phyloP scores from a whole-genome alignment of 306 rosid species.

The Aeschynomene evenia region DNA sequence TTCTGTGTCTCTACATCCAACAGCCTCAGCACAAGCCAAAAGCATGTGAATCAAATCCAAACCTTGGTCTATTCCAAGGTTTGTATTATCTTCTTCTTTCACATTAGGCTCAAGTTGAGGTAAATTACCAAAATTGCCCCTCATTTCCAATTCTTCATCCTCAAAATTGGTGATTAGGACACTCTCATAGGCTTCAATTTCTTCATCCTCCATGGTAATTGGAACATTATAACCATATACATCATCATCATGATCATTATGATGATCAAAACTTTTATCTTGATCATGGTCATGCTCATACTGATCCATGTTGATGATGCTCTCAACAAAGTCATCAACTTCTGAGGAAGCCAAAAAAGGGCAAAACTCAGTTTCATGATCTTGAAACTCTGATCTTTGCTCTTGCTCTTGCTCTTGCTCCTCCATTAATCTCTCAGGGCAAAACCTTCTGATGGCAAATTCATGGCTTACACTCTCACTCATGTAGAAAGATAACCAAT shows the following conservation, averaged over 20 bases:
- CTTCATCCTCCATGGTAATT: slow-evolving; percentile 41
- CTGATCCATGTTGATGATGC: slow-evolving; percentile 74
- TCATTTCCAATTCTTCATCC: slow-evolving; percentile 37
- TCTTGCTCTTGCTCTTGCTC: slow-evolving; percentile 66
- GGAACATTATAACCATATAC: slow-evolving; percentile 27
- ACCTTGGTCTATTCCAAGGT: slow-evolving; percentile 58
- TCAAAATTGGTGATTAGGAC: slow-evolving; percentile 28
- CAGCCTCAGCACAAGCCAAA: slow-evolving; percentile 81
- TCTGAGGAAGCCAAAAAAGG: slow-evolving; percentile 59
- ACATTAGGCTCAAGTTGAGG: slow-evolving; percentile 31
- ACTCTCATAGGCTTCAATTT: slow-evolving; percentile 22
- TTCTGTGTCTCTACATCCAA: slow-evolving; percentile 63
- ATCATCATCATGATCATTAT: slow-evolving; percentile 33
- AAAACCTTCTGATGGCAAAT: slow-evolving; percentile 64
- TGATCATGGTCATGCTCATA: slow-evolving; percentile 26
- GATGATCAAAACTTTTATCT: slow-evolving; percentile 35
- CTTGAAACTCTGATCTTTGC: slow-evolving; percentile 46
- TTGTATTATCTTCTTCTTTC: slow-evolving; percentile 39
- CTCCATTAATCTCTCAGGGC: slow-evolving; percentile 73
- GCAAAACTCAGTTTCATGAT: slow-evolving; percentile 41
- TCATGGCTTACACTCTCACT: slow-evolving; percentile 48
- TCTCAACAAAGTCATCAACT: slow-evolving; percentile 69
- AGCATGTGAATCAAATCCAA: slow-evolving; percentile 72
- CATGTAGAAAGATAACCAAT: slow-evolving; percentile 45
- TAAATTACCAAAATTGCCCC: slow-evolving; percentile 24